Conservation (phyloP, 2,329 filamentous ascomycete genomes). For the Cadophora malorum region DNA sequence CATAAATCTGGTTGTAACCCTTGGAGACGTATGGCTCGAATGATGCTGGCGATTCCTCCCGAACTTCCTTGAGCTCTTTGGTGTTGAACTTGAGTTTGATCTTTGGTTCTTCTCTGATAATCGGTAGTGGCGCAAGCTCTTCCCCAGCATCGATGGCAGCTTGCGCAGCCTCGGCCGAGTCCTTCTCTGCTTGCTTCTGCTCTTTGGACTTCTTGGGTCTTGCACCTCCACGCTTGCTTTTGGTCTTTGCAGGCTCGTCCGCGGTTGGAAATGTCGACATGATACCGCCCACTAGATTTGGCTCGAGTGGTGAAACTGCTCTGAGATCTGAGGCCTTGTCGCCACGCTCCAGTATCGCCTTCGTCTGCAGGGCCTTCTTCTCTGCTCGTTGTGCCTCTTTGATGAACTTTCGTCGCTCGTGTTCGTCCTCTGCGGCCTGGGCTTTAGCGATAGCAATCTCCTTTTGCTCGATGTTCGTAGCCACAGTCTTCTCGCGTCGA, state of each 20-base stretch:
- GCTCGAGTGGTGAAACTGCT: constrained; percentile 72
- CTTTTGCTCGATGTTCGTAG: constrained; percentile 89
- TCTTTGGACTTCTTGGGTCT: constrained; percentile 91
- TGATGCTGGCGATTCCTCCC: constrained; percentile 51
- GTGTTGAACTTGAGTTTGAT: constrained; percentile 66
- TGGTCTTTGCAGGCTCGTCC: constrained; percentile 56
- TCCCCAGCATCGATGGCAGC: constrained; percentile 81
- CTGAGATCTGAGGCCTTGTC: constrained; percentile 77
- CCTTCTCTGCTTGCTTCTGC: constrained; percentile 81
- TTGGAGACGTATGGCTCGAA: constrained; percentile 74
- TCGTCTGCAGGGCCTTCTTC: constrained; percentile 91
- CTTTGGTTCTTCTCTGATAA: constrained; percentile 49
- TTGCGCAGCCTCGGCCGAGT: constrained; percentile 85
- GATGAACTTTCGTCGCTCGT: constrained; percentile 79
- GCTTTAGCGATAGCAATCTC: constrained; percentile 82
- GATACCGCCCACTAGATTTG: constrained; percentile 82
- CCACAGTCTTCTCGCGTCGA: constrained; percentile 93
- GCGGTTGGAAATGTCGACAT: constrained; percentile 80
- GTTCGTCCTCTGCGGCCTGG: constrained; percentile 78
- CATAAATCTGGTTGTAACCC: constrained; percentile 95
- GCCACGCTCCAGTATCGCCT: constrained; percentile 84
- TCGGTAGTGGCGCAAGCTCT: constrained; percentile 65
- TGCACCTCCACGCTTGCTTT: constrained; percentile 56
- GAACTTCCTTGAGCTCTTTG: constrained; percentile 50
- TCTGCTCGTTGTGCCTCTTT: constrained; percentile 88